These are phyloP conservation scores for Chaetomium globosum DNA, from an alignment of 2,329 filamentous ascomycete genomes.

Conservation along the genomic window DNA sequence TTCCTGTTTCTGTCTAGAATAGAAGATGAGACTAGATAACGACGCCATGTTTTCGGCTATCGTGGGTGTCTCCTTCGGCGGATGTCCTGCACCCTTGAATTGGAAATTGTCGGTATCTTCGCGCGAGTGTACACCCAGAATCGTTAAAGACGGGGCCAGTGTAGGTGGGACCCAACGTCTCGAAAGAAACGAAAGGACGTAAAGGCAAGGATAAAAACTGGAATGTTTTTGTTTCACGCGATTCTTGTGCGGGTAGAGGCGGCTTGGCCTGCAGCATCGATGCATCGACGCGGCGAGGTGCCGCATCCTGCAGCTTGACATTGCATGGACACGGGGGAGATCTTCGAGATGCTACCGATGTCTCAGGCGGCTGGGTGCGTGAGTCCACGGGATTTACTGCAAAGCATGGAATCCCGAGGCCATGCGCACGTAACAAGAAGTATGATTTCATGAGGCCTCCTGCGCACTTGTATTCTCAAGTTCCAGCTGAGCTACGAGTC, in stretches of 20 bases:
- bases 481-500: not conserved
- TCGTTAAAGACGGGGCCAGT: not conserved
- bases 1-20: not conserved
- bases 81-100: not conserved
- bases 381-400: not conserved
- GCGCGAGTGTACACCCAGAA: not conserved
- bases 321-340: slow-evolving; percentile 13
- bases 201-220: not conserved
- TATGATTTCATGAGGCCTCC: slow-evolving; percentile 3
- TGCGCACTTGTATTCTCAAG: not conserved
- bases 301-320: slow-evolving; percentile 12
- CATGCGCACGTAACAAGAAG: slow-evolving; percentile 11
- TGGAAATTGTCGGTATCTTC: not conserved
- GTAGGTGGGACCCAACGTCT: not conserved
- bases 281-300: slow-evolving; percentile 12
- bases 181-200: not conserved
- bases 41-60: not conserved
- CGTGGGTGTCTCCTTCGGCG: not conserved
- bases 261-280: slow-evolving; percentile 23
- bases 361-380: slow-evolving; percentile 12
- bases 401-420: not conserved
- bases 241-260: slow-evolving; percentile 13
- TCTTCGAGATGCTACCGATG: not conserved
- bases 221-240: slow-evolving; percentile 8
- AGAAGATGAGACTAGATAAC: not conserved